Base-by-base conservation (phyloP, 306 rosid species). In the Aeschynomene evenia region DNA sequence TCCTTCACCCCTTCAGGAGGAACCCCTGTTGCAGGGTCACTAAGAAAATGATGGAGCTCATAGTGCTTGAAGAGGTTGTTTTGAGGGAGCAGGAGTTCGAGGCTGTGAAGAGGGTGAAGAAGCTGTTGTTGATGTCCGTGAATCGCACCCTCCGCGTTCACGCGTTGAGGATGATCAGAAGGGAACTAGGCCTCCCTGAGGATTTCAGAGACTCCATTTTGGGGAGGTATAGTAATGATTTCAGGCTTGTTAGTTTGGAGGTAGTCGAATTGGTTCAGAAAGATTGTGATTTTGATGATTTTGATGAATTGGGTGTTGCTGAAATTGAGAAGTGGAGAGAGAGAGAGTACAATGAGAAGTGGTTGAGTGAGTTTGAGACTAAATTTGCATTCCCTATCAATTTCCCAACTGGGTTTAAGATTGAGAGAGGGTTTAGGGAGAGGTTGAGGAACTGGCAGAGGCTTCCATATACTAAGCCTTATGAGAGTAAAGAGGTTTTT, bases 371-470 rank as follows among this genome's bases (percentile, higher is more conserved):
- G 45, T 85, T 85, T 37, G 94, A 91, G 80, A 84, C 87, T 0
- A 82, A 72, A 73, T 84, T 80, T 63, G 90, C 94, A 12, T 91
- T 89, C 81, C 96, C 94, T 2, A 63, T 85, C 6, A 75, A 68
- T 70, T 79, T 89, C 64, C 96, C 96, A 3, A 89, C 93, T 2
- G 94, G 94, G 49, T 87, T 79, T 74, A 81, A 55, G 73, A 78
- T 85, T 9, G 79, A 78, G 66, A 66, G 75, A 36, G 97, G 96
- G 34, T 87, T 64, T 54, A 87, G 88, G 43, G 94, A 87, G 31
- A 89, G 63, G 81, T 34, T 89, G 82, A 88, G 75, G 82, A 85
- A 78, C 75, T 89, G 97, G 97, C 91, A 91, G 49, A 91, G 94
- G 83, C 94, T 89, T 75, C 76, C 90, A 8, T 89, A 87, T 59